Conservation (phyloP, 257 asterid species). For the Voacanga thouarsii region DNA sequence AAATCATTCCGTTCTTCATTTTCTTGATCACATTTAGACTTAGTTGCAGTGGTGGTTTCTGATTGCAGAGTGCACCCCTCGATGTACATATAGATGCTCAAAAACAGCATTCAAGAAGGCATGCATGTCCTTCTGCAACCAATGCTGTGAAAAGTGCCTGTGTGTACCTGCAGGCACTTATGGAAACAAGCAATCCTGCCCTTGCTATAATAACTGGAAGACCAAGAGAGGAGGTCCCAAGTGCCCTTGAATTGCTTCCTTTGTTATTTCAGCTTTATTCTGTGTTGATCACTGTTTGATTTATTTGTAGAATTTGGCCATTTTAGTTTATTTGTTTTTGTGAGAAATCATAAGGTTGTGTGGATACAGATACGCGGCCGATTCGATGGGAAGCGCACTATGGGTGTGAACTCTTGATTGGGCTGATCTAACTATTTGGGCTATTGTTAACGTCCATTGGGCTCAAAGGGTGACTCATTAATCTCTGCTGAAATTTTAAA, state of each 20-base stretch:
- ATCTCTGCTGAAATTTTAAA: no score
- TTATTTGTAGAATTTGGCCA: no score
- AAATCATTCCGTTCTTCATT: no score
- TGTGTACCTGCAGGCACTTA: slow-evolving; percentile 90
- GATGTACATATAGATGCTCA: slow-evolving; percentile 61
- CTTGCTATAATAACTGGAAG: slow-evolving; percentile 89
- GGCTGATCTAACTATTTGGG: no score
- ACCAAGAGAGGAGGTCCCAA: slow-evolving; percentile 87
- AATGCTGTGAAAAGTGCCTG: slow-evolving; percentile 61
- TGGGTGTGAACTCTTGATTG: no score
- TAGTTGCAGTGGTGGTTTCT: background rate
- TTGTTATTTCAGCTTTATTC: background rate
- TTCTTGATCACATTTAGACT: background rate
- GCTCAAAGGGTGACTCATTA: no score
- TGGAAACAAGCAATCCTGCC: slow-evolving; percentile 73
- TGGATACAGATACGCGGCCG: no score
- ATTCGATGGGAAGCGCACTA: no score
- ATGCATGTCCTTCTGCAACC: slow-evolving; percentile 73
- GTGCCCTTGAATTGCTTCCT: slow-evolving; percentile 51
- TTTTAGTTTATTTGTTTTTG: no score
- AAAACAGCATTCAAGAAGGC: slow-evolving; percentile 78
- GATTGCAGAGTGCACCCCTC: slow-evolving; percentile 46
- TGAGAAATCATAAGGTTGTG: no score
- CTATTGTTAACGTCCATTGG: no score
- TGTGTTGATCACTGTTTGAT: background rate